phyloP scores from a whole-genome alignment of 768 basidiomycete species.

The Calocybe cyanea region DNA sequence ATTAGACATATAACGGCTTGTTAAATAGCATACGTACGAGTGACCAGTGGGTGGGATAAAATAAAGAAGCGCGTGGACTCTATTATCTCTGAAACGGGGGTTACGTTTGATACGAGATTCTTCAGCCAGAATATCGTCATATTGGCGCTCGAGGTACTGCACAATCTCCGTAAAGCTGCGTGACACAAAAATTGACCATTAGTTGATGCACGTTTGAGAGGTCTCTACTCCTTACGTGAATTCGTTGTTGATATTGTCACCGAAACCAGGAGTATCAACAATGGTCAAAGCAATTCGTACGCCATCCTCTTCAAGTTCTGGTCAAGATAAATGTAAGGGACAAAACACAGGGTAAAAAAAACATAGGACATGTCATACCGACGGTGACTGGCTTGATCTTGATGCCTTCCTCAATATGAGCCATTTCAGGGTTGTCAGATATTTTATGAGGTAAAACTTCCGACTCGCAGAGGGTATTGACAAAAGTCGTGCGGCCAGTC shows the following conservation, averaged over 20 bases:
- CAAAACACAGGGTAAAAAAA: not conserved
- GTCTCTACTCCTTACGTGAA: conserved; percentile 68
- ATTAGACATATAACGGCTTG: conserved; percentile 5
- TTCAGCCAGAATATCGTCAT: conserved; percentile 97
- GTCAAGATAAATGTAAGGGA: conserved; percentile 6
- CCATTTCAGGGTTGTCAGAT: conserved; percentile 78
- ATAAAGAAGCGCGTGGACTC: conserved; percentile 94
- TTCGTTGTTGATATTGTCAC: conserved; percentile 98
- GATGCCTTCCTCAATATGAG: conserved; percentile 92
- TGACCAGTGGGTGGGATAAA: conserved; percentile 99
- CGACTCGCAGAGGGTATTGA: conserved; percentile 98
- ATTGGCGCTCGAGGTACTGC: conserved; percentile 95
- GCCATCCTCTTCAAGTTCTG: conserved; percentile 98
- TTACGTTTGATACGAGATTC: conserved; percentile 99
- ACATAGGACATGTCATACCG: conserved; percentile 51
- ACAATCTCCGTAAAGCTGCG: conserved; percentile 94
- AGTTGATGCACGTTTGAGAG: not conserved
- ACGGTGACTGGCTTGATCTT: conserved; percentile 94
- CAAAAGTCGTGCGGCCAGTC: conserved; percentile 96
- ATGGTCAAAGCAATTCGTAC: conserved; percentile 97
- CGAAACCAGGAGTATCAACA: conserved; percentile 98
- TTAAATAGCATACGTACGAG: conserved; percentile 53
- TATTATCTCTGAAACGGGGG: conserved; percentile 97
- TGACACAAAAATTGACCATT: conserved; percentile 2
- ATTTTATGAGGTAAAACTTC: conserved; percentile 88